These are phyloP conservation scores for Candida germanica DNA, from an alignment of 805 yeast genomes.

Conservation along the genomic window DNA sequence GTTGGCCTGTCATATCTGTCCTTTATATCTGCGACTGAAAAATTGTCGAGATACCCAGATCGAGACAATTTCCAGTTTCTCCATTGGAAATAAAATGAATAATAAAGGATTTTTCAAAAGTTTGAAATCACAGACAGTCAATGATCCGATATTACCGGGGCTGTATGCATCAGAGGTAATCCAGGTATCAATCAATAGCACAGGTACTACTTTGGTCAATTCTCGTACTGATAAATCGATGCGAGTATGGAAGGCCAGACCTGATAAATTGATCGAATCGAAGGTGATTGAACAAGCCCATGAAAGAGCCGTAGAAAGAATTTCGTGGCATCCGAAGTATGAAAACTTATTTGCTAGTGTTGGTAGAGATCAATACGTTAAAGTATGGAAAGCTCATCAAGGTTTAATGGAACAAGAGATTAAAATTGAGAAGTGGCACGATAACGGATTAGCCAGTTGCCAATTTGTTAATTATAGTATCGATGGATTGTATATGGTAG, in stretches of 20 bases:
- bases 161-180: conserved; percentile 28
- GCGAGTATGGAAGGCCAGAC: conserved; percentile 35
- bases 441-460: conserved; percentile 5
- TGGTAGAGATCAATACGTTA: conserved; percentile 45
- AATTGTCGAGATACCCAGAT: background rate
- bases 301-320: conserved; percentile 31
- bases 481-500: conserved; percentile 47
- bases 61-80: background rate
- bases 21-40: too few relatives aligned
- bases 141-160: conserved; percentile 6
- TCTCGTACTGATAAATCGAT: conserved; percentile 43
- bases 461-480: conserved; percentile 37
- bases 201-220: conserved; percentile 42
- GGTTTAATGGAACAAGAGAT: conserved; percentile 32
- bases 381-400: conserved; percentile 43
- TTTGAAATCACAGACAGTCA: conserved; percentile 14
- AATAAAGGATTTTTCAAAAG: conserved; percentile 18
- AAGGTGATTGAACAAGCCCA: conserved; percentile 42
- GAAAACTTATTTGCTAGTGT: conserved; percentile 48
- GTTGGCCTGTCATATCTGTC: conserved; percentile 20
- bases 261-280: conserved; percentile 32
- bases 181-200: conserved; percentile 34
- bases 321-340: conserved; percentile 49
- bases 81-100: too few relatives aligned
- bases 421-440: conserved; percentile 19